Base-by-base conservation (phyloP, 371 early-diverging fungal genomes). In the Actinomortierella ambigua region DNA sequence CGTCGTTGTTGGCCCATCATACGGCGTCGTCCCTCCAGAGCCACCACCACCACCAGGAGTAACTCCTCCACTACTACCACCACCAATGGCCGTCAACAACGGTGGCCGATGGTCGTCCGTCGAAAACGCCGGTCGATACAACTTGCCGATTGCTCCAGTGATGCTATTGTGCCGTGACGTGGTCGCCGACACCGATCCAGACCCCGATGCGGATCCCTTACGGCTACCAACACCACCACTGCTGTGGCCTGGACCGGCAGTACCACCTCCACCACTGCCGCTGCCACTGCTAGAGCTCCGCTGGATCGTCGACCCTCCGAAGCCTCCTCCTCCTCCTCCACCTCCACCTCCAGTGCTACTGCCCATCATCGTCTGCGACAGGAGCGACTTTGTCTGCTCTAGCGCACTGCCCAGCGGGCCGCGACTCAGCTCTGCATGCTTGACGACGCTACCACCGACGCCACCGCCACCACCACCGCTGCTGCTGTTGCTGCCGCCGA, bases 381-480 rank as follows among this genome's bases (percentile, higher is more conserved):
- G 51, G n/a, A 73, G 50, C 26, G 75, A 73, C n/a, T 73, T 73
- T 44, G 75, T 73, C 60, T 73, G 75, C 24, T 73, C 75, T 42
- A 73, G 43, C 2, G 75, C 75, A 3, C 75, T 61, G 1, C 75
- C 75, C 6, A 63, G 22, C 15, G 67, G 58, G 3, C 75, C 75
- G 5, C 67, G 67, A 41, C 67, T 73, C 41, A 67, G 28, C 24
- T 73, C 75, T 2, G 67, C 75, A 47, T 73, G 75, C 49, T 67
- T 73, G 17, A 63, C 64, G 23, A n/a, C n/a, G n/a, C n/a, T n/a
- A n/a, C n/a, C n/a, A n/a, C n/a, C n/a, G n/a, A n/a, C n/a, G n/a
- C n/a, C n/a, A n/a, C n/a, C n/a, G n/a, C n/a, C n/a, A n/a, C n/a
- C n/a, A n/a, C n/a, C n/a, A n/a, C n/a, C n/a, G n/a, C n/a, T n/a